phyloP scores from a whole-genome alignment of 192 early-diverging fungal species.

The Dispira simplex region DNA sequence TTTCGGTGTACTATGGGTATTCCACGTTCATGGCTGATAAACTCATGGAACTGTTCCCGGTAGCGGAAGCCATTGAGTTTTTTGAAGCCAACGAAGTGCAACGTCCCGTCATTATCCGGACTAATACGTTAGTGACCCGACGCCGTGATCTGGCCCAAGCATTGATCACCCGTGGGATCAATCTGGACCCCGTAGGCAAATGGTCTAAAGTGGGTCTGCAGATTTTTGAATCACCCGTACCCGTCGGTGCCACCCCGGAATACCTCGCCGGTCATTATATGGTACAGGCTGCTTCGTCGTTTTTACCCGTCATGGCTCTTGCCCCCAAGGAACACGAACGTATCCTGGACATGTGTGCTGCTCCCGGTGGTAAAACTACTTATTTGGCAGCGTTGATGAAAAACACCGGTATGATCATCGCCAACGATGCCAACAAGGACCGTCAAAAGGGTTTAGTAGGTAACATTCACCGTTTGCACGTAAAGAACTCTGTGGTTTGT shows the following conservation, averaged over 20 bases:
- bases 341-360: constrained; percentile 93
- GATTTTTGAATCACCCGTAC: constrained; percentile 89
- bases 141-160: constrained; percentile 90
- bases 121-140: constrained; percentile 91
- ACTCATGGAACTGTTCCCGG: constrained; percentile 80
- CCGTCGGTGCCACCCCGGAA: constrained; percentile 95
- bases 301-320: constrained; percentile 91
- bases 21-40: constrained; percentile 83
- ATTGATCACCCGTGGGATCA: constrained; percentile 89
- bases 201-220: constrained; percentile 97
- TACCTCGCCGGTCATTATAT: constrained; percentile 99
- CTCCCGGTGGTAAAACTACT: constrained; percentile 96
- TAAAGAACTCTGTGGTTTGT: constrained; percentile 77
- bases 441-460: constrained; percentile 81
- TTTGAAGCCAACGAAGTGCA: constrained; percentile 98
- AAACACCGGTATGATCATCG: constrained; percentile 94
- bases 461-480: constrained; percentile 81
- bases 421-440: constrained; percentile 94
- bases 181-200: constrained; percentile 95
- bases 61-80: constrained; percentile 89
- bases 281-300: constrained; percentile 95
- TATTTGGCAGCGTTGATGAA: constrained; percentile 91
- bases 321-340: constrained; percentile 91
- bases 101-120: constrained; percentile 88
- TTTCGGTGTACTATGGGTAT: constrained; percentile 90